These are phyloP conservation scores for Vanrija pseudolonga DNA, from an alignment of 1,284 basidiomycete genomes.

Conservation along the genomic window DNA sequence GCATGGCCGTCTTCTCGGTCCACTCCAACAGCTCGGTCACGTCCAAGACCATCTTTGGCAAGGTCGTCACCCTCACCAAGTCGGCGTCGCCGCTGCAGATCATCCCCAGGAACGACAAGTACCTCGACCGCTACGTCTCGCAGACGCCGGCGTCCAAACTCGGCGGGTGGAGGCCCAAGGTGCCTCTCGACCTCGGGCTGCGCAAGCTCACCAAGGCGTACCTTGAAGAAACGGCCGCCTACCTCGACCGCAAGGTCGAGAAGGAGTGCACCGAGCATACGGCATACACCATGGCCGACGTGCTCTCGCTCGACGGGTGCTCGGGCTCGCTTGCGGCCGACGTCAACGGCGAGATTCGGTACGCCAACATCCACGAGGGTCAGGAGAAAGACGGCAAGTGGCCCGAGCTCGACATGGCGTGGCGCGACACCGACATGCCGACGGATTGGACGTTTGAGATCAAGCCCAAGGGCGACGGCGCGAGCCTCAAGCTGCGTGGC, in stretches of 20 bases:
- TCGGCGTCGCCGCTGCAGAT: conserved; percentile 25
- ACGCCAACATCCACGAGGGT: background rate
- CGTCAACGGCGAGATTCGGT: background rate
- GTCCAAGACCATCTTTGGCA: conserved; percentile 17
- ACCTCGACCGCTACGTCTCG: conserved; percentile 18
- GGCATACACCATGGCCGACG: background rate
- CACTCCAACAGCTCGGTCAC: conserved; percentile 12
- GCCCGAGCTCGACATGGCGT: background rate
- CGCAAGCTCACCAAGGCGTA: background rate
- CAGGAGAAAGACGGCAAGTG: background rate
- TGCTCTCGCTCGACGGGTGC: conserved; percentile 1
- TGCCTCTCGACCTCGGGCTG: background rate
- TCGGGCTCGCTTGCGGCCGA: background rate
- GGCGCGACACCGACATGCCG: background rate
- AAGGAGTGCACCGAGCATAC: background rate
- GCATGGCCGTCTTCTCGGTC: conserved; percentile 17
- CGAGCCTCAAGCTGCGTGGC: background rate
- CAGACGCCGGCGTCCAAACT: background rate
- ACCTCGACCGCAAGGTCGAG: background rate
- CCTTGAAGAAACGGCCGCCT: background rate
- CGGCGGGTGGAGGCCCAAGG: background rate
- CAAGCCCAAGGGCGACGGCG: background rate
- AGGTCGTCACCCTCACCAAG: conserved; percentile 17
- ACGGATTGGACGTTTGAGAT: background rate
- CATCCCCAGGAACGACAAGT: conserved; percentile 18